Base-by-base conservation (phyloP, 495 filamentous ascomycete genomes). In the Penicillium lagena region DNA sequence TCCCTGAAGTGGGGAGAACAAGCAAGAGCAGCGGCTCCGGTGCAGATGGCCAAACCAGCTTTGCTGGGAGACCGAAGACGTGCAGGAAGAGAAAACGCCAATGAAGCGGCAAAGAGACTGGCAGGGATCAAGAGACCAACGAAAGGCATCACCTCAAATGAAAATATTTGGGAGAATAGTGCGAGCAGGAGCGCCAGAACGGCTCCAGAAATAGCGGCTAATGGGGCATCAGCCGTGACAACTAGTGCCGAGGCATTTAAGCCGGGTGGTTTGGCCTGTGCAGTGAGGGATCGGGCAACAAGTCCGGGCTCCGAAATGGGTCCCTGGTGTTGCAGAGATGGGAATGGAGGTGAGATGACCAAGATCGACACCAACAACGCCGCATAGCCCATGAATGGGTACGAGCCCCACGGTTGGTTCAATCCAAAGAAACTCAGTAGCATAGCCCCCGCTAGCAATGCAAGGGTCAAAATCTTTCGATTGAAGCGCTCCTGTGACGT, bases 291-390 rank as follows among this genome's bases (percentile, higher is more conserved):
- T 33, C 43, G 52, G 42, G 46, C 54, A 40, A 59, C 62, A 4
- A 67, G 49, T 12, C 56, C 63, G 7, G 55, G 51, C 38, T 57
- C 55, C 34, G 56, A 46, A 29, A 58, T 55, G 15, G 60, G 49
- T 9, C 54, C 55, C 30, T 52, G 39, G 9, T 22, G 52, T 28
- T 49, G 52, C 39, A 67, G 39, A 12, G 42, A 45, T 10, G 58
- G 61, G 35, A 75, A 70, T 12, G 72, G 69, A 9, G 67, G 66
- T 10, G 64, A 66, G 29, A 75, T 39, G 17, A 66, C 54, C 37
- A 77, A 68, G 6, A 73, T 47, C 0, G 74, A 75, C 7, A 65
- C 31, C 7, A 63, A 46, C 31, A 81, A 58, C 6, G 70, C 63
- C 2, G 66, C 29, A 47, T 81, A 79, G 10, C 77, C 76, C 12